Conservation (phyloP, 2,329 filamentous ascomycete genomes). For the Trichoderma sp. region DNA sequence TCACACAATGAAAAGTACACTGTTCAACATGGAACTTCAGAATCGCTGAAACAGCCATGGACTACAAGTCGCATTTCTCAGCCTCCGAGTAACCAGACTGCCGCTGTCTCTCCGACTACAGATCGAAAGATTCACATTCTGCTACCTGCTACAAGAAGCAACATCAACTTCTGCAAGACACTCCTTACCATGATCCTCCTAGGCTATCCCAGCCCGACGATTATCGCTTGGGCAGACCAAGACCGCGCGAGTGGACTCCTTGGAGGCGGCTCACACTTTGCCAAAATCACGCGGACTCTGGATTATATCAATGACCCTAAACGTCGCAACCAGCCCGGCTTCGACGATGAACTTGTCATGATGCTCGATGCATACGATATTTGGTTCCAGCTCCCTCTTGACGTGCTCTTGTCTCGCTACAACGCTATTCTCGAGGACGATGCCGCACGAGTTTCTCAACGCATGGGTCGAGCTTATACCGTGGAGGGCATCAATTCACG, state of each 20-base stretch:
- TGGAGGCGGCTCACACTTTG: conserved; percentile 34
- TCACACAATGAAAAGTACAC: background rate
- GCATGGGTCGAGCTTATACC: conserved; percentile 30
- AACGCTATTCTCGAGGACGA: conserved; percentile 29
- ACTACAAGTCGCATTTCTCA: background rate
- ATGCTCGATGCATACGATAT: conserved; percentile 37
- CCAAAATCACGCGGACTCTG: conserved; percentile 32
- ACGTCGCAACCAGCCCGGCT: conserved; percentile 25
- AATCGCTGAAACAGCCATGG: background rate
- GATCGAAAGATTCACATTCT: conserved; percentile 30
- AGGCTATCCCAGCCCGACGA: conserved; percentile 33
- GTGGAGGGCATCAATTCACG: conserved; percentile 28
- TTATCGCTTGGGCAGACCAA: conserved; percentile 32
- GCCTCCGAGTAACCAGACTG: background rate
- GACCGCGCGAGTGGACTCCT: conserved; percentile 24
- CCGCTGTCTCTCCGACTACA: background rate
- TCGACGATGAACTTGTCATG: conserved; percentile 34
- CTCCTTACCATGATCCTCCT: conserved; percentile 32
- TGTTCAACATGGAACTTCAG: background rate
- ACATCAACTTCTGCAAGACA: conserved; percentile 35
- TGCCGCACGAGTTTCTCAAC: conserved; percentile 27
- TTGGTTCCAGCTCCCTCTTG: conserved; percentile 37
- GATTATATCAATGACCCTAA: conserved; percentile 31
- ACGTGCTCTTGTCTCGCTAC: conserved; percentile 32
- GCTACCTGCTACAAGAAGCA: conserved; percentile 30